A percentile compares a stretch with the other conserved stretches of the same genome.
Evolutionary conservation across 495 filamentous ascomycete species (phyloP).

Genomic region (Jackrogersella minutella): DNA sequence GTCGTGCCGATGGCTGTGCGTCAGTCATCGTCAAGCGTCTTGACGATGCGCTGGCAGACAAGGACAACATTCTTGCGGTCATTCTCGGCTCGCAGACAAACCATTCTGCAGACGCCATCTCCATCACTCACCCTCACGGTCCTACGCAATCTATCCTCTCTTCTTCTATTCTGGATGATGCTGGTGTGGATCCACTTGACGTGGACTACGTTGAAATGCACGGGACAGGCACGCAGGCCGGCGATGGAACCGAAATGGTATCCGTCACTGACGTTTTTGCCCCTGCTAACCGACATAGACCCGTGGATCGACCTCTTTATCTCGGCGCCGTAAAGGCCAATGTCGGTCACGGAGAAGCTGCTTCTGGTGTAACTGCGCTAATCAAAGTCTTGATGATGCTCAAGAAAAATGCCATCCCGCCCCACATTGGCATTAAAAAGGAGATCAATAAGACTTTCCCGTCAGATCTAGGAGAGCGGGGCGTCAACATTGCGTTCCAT

Average conservation of each 20-base stretch:
- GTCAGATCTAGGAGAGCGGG: constrained; percentile 73
- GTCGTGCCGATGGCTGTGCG: constrained; percentile 75
- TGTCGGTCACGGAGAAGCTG: constrained; percentile 88
- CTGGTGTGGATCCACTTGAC: constrained; percentile 74
- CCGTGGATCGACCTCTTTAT: constrained; percentile 73
- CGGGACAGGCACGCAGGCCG: constrained; percentile 87
- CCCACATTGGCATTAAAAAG: constrained; percentile 87
- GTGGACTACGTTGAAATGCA: constrained; percentile 89
- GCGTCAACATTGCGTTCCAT: constrained; percentile 69
- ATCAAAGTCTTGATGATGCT: constrained; percentile 91
- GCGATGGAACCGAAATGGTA: constrained; percentile 80
- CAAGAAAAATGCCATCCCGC: constrained; percentile 81
- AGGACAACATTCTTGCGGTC: constrained; percentile 76
- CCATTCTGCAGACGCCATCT: constrained; percentile 77
- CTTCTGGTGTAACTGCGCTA: constrained; percentile 82
- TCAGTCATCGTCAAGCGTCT: constrained; percentile 77
- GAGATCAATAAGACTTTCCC: constrained; percentile 84
- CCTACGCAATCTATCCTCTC: constrained; percentile 77
- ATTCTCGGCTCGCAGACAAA: constrained; percentile 75
- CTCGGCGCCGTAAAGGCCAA: constrained; percentile 90
- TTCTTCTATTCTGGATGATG: constrained; percentile 69
- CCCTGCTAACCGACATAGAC: constrained; percentile 69
- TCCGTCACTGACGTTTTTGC: constrained; percentile 85
- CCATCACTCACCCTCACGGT: constrained; percentile 84
- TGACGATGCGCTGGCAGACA: constrained; percentile 75